phyloP scores from a whole-genome alignment of 345 rosid genomes.

The Citrus glauca region DNA sequence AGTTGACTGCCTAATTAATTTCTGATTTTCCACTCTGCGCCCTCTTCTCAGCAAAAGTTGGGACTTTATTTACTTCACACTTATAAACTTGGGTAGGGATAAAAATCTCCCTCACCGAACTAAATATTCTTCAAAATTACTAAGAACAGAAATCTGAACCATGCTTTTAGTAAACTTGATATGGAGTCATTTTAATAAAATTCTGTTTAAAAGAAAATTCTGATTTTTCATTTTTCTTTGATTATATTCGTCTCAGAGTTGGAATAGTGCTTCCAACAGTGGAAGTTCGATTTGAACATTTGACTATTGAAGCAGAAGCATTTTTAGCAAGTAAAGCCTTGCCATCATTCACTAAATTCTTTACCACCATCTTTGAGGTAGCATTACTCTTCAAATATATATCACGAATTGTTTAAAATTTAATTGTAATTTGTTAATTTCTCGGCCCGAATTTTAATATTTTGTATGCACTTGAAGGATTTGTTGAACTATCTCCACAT shows the following conservation, averaged over 20 bases:
- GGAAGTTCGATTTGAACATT: neutral
- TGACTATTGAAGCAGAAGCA: neutral
- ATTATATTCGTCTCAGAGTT: neutral
- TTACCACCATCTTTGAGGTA: neutral
- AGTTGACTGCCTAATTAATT: no score
- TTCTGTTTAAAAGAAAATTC: no score
- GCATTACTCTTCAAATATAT: neutral
- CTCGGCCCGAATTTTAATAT: neutral
- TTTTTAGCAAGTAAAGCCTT: neutral
- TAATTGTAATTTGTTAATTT: neutral
- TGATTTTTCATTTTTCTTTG: no score
- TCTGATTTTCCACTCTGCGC: no score
- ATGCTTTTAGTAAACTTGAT: no score
- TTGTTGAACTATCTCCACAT: slow-evolving; percentile 28
- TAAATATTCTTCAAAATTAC: no score
- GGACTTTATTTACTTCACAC: no score
- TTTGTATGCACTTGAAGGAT: neutral
- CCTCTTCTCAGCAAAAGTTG: no score
- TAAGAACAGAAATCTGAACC: no score
- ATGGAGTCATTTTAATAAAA: no score
- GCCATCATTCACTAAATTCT: neutral
- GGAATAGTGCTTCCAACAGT: neutral
- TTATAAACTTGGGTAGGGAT: no score
- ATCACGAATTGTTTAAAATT: neutral
- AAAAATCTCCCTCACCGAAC: no score